Percentiles rank a stretch among this genome's conserved stretches.
phyloP scores from a whole-genome alignment of 495 filamentous ascomycete genomes.

The Aspergillus ellipticus region DNA sequence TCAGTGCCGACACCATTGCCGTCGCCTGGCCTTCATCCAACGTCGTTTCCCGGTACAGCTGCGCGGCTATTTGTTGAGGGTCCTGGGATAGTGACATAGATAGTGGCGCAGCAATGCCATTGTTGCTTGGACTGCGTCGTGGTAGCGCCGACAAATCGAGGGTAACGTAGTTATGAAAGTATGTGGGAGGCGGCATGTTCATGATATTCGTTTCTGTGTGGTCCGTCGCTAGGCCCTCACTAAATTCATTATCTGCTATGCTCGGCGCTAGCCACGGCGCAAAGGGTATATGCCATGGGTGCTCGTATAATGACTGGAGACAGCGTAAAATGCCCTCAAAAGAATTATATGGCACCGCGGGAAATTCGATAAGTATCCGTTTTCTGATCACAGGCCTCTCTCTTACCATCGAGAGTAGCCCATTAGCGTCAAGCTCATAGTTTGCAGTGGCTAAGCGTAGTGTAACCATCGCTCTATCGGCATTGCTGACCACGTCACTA shows the following conservation, averaged over 20 bases:
- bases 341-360: slow-evolving; percentile 54
- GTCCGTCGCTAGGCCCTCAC: too few species aligned
- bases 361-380: slow-evolving; percentile 58
- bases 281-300: slow-evolving; percentile 19
- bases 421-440: background rate
- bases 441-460: background rate
- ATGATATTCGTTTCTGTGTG: background rate
- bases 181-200: background rate
- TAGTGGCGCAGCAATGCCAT: background rate
- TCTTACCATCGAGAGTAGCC: background rate
- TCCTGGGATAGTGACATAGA: background rate
- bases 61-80: background rate
- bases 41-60: slow-evolving; percentile 23
- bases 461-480: slow-evolving; percentile 6
- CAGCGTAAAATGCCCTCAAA: slow-evolving; percentile 57
- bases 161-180: background rate
- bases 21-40: slow-evolving; percentile 56
- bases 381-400: background rate
- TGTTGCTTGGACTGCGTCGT: background rate
- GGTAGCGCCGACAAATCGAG: slow-evolving; percentile 2
- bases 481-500: slow-evolving; percentile 5
- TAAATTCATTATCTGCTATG: background rate
- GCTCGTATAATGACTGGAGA: slow-evolving; percentile 47
- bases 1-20: slow-evolving; percentile 53
- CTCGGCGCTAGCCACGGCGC: slow-evolving; percentile 3